Evolutionary conservation across 148 eudicot species (phyloP).

Genomic region (Salicornia ramosissima): DNA sequence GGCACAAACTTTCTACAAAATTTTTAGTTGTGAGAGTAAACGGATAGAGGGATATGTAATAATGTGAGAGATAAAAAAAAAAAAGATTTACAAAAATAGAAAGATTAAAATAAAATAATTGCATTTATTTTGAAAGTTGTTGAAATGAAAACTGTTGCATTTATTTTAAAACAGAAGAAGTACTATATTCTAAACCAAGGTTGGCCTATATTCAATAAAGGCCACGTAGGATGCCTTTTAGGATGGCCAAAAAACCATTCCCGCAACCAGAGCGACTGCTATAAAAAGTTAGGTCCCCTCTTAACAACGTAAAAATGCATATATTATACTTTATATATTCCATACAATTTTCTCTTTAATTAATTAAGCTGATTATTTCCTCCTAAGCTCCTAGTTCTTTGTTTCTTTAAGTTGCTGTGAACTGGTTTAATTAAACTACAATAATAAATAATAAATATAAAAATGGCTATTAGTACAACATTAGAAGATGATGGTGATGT

Average conservation of each 20-base stretch:
- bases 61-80: too few relatives aligned
- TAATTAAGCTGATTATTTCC: too few relatives aligned
- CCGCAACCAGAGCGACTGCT: constrained; percentile 13
- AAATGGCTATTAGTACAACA: constrained; percentile 29
- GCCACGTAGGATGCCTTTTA: constrained; percentile 12
- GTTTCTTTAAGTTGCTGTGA: too few relatives aligned
- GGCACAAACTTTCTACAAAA: too few relatives aligned
- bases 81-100: too few relatives aligned
- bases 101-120: neutral
- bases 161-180: too few relatives aligned
- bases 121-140: too few relatives aligned
- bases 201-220: constrained; percentile 24
- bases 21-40: too few relatives aligned
- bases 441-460: neutral
- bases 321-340: neutral
- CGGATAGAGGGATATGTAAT: too few relatives aligned
- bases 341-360: neutral
- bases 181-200: constrained; percentile 12
- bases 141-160: too few relatives aligned
- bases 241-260: neutral
- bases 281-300: constrained; percentile 16
- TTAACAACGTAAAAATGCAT: neutral
- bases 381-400: too few relatives aligned
- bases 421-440: neutral
- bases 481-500: constrained; percentile 8